phyloP scores from a whole-genome alignment of 331 rosid genomes.

The Prunus yedoensis region DNA sequence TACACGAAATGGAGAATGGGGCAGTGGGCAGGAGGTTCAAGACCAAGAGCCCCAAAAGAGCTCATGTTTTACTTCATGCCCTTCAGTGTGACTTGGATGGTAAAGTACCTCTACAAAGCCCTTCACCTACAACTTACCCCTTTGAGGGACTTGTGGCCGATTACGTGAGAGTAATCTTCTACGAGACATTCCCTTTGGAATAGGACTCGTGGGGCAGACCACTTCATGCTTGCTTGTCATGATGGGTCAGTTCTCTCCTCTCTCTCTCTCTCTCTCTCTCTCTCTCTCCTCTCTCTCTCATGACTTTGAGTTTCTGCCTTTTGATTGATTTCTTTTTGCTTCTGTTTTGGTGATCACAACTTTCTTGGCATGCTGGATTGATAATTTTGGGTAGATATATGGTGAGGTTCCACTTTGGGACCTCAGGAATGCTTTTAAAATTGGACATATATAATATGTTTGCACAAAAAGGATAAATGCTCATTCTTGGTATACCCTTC shows the following conservation, averaged over 20 bases:
- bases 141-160: slow-evolving; percentile 57
- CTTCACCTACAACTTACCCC: slow-evolving; percentile 41
- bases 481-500: not conserved
- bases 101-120: slow-evolving; percentile 62
- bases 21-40: slow-evolving; percentile 40
- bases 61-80: slow-evolving; percentile 83
- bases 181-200: slow-evolving; percentile 71
- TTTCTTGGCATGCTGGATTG: slow-evolving; percentile 29
- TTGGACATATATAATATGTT: slow-evolving; percentile 1
- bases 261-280: slow-evolving; percentile 24
- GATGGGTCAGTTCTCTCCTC: slow-evolving; percentile 61
- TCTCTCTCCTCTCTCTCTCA: not conserved
- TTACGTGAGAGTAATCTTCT: slow-evolving; percentile 58
- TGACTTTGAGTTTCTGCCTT: not conserved
- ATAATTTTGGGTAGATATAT: not conserved
- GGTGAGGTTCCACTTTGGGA: not conserved
- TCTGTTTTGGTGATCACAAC: slow-evolving; percentile 12
- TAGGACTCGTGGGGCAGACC: slow-evolving; percentile 76
- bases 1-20: slow-evolving; percentile 69
- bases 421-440: not conserved
- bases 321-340: not conserved
- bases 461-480: not conserved
- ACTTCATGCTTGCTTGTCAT: slow-evolving; percentile 83
- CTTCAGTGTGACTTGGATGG: slow-evolving; percentile 87
- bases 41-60: slow-evolving; percentile 51